Evolutionary conservation across 331 rosid genomes (phyloP).

Genomic region (Malus hybrid): DNA sequence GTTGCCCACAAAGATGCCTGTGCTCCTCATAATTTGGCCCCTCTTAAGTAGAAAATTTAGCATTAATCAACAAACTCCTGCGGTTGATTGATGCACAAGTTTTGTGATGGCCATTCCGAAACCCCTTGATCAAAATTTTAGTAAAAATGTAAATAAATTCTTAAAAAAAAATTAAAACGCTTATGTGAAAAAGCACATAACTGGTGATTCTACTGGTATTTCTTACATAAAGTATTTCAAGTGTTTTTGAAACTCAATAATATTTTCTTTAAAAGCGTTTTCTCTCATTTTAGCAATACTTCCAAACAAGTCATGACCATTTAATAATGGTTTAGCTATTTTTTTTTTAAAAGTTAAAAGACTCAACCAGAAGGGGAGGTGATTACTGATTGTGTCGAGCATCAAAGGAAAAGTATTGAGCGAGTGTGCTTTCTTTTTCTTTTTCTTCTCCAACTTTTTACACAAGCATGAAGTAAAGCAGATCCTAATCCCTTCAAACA

Average conservation of each 20-base stretch:
- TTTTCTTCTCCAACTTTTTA: not conserved
- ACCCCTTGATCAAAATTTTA: not conserved
- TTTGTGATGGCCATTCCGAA: not conserved
- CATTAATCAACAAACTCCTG: not conserved
- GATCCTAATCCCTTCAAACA: not conserved
- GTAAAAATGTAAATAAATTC: too few relatives aligned
- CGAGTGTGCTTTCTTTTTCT: not conserved
- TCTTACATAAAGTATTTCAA: too few relatives aligned
- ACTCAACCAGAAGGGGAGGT: not conserved
- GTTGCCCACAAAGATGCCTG: not conserved
- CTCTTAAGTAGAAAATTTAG: not conserved
- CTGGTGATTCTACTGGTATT: fast-evolving
- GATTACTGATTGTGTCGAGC: not conserved
- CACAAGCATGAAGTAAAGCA: not conserved
- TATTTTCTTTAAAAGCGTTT: too few relatives aligned
- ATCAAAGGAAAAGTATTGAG: not conserved
- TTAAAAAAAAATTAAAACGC: too few relatives aligned
- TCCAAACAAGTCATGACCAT: not conserved
- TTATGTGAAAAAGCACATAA: too few relatives aligned
- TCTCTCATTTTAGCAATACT: too few relatives aligned
- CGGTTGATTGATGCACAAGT: not conserved
- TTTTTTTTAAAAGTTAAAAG: not conserved
- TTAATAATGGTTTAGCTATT: not conserved
- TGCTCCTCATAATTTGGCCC: conserved; percentile 3
- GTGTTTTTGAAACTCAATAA: too few relatives aligned